A percentile compares a stretch with the other conserved stretches of the same genome.
Conservation (phyloP, 352 stramenopile species). For the Pythium apleroticum region DNA sequence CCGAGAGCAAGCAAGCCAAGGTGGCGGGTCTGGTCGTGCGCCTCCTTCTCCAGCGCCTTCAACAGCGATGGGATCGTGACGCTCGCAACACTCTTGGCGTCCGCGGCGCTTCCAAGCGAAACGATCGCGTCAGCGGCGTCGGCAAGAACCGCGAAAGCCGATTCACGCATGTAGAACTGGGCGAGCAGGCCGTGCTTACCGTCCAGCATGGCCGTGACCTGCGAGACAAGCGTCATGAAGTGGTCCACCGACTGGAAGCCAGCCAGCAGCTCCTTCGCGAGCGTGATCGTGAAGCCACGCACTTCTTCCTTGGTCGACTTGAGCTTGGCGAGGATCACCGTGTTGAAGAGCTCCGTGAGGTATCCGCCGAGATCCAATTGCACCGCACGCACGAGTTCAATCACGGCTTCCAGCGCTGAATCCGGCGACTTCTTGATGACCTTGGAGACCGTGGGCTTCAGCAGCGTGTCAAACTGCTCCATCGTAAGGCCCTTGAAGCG, state of each 20-base stretch:
- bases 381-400: slow-evolving; percentile 45
- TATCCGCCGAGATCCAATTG: slow-evolving; percentile 72
- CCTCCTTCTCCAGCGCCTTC: slow-evolving; percentile 80
- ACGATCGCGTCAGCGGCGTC: slow-evolving; percentile 45
- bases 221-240: slow-evolving; percentile 52
- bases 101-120: slow-evolving; percentile 24
- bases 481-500: slow-evolving; percentile 57
- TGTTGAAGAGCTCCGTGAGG: slow-evolving; percentile 60
- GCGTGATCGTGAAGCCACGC: slow-evolving; percentile 43
- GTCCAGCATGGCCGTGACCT: slow-evolving; percentile 64
- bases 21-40: slow-evolving; percentile 78
- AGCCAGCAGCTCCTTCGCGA: slow-evolving; percentile 48
- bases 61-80: slow-evolving; percentile 54
- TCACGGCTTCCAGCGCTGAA: slow-evolving; percentile 61
- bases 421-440: slow-evolving; percentile 86
- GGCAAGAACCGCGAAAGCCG: slow-evolving; percentile 61
- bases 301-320: slow-evolving; percentile 84
- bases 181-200: slow-evolving; percentile 83
- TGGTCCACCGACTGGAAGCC: slow-evolving; percentile 54
- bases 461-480: slow-evolving; percentile 60
- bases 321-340: slow-evolving; percentile 71
- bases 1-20: slow-evolving; percentile 69
- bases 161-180: slow-evolving; percentile 88
- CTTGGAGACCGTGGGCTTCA: slow-evolving; percentile 67
- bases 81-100: slow-evolving; percentile 46